phyloP scores from a whole-genome alignment of 257 asterid genomes.

The Verbascum thapsus region DNA sequence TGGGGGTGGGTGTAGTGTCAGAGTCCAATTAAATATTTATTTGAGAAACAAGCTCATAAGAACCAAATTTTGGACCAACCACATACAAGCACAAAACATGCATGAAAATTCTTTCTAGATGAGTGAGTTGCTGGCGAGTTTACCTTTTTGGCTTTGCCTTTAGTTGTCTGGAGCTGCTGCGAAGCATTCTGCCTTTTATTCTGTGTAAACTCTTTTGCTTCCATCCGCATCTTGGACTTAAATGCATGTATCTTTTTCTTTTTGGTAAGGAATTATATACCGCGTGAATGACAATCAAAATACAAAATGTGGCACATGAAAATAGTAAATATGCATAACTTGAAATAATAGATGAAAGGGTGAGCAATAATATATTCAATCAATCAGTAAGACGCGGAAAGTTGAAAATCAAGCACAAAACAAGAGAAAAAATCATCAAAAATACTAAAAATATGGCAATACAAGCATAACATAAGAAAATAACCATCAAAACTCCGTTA shows the following conservation, averaged over 20 bases:
- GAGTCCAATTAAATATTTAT: neutral
- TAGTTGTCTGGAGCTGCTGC: slow-evolving; percentile 76
- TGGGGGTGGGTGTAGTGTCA: neutral
- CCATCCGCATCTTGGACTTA: slow-evolving; percentile 71
- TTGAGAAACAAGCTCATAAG: neutral
- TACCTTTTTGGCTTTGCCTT: slow-evolving; percentile 75
- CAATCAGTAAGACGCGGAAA: neutral
- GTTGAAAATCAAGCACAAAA: neutral
- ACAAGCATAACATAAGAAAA: neutral
- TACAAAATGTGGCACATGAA: neutral
- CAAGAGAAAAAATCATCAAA: neutral
- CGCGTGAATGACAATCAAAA: neutral
- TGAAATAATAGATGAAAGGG: neutral
- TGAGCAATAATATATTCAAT: too few relatives aligned
- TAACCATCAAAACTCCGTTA: neutral
- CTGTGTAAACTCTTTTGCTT: slow-evolving; percentile 64
- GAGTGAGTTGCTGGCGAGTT: neutral
- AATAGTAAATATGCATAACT: neutral
- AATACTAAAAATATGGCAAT: too few relatives aligned
- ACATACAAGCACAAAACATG: neutral
- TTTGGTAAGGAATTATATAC: slow-evolving; percentile 35
- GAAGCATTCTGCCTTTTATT: slow-evolving; percentile 74
- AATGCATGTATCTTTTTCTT: slow-evolving; percentile 68
- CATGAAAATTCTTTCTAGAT: neutral
- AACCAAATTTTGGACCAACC: neutral